These are phyloP conservation scores for Pyricularia pennisetigena DNA, from an alignment of 2,329 filamentous ascomycete genomes.

Conservation along the genomic window DNA sequence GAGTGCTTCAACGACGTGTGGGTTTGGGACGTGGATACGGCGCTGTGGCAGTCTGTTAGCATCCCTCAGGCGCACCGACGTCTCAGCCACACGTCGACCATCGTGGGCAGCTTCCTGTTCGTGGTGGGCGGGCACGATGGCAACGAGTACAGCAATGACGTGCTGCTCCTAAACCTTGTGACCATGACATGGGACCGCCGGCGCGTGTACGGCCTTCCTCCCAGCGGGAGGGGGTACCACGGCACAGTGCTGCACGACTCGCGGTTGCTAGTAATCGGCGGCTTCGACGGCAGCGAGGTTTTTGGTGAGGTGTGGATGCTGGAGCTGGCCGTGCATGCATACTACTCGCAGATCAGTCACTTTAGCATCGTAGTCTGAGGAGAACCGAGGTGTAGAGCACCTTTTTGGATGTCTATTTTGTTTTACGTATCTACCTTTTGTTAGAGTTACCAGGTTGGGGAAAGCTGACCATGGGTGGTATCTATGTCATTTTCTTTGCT, in stretches of 20 bases:
- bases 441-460: background rate
- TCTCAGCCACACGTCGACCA: constrained; percentile 58
- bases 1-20: constrained; percentile 67
- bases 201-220: constrained; percentile 52
- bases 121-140: constrained; percentile 63
- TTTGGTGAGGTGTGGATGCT: constrained; percentile 59
- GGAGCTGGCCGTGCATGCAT: constrained; percentile 60
- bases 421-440: background rate
- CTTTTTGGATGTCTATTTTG: background rate
- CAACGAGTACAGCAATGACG: constrained; percentile 59
- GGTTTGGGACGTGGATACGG: constrained; percentile 59
- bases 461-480: background rate
- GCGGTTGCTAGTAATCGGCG: constrained; percentile 53
- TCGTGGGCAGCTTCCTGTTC: constrained; percentile 61
- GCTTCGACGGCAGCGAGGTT: constrained; percentile 58
- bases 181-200: constrained; percentile 67
- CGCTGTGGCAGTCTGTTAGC: constrained; percentile 47
- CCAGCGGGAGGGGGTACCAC: constrained; percentile 57
- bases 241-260: constrained; percentile 57
- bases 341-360: constrained; percentile 65
- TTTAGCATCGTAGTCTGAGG: constrained; percentile 56
- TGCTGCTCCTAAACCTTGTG: constrained; percentile 58
- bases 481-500: background rate
- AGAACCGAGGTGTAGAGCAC: background rate
- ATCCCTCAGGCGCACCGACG: constrained; percentile 54